Percentiles rank a stretch among this genome's conserved stretches.
phyloP scores from a whole-genome alignment of 345 rosid species.

The Leavenworthia alabamica region DNA sequence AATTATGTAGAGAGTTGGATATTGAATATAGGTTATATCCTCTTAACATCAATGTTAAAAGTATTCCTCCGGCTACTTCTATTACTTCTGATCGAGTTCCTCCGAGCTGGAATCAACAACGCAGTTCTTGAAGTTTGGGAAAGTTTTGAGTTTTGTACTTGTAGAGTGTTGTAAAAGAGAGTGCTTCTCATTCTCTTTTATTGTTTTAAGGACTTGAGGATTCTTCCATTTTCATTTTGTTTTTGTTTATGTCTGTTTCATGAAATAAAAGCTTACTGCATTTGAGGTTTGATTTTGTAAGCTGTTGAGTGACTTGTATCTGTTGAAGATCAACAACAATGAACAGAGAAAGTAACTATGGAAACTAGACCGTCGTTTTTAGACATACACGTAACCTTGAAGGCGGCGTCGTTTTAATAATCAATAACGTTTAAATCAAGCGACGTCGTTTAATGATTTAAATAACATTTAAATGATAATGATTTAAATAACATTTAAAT shows the following conservation, averaged over 20 bases:
- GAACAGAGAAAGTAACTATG: not conserved
- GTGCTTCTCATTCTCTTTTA: not conserved
- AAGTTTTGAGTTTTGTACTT: slow-evolving; percentile 3
- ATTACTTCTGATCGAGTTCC: slow-evolving; percentile 34
- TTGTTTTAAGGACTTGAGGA: slow-evolving; percentile 5
- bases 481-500: no score
- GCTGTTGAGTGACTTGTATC: not conserved
- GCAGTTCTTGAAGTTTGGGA: slow-evolving; percentile 8
- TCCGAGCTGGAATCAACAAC: slow-evolving; percentile 31
- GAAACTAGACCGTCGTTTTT: not conserved
- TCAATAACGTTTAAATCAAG: not conserved
- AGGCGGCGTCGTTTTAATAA: not conserved
- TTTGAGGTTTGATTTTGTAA: not conserved
- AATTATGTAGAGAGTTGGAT: slow-evolving; percentile 61
- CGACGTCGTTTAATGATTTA: not conserved
- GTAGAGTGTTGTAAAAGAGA: slow-evolving; percentile 3
- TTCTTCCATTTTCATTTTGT: not conserved
- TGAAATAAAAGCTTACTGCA: slow-evolving; percentile 2
- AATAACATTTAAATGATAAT: no score
- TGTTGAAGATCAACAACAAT: not conserved
- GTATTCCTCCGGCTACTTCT: slow-evolving; percentile 45
- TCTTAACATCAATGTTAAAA: slow-evolving; percentile 48
- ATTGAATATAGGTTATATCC: slow-evolving; percentile 64
- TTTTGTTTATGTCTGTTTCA: slow-evolving; percentile 3
- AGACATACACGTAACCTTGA: not conserved